Percentiles rank a stretch among this genome's conserved stretches.
These are phyloP conservation scores for Aspergillus haitiensis DNA, from an alignment of 495 filamentous ascomycete genomes.

Conservation along the genomic window DNA sequence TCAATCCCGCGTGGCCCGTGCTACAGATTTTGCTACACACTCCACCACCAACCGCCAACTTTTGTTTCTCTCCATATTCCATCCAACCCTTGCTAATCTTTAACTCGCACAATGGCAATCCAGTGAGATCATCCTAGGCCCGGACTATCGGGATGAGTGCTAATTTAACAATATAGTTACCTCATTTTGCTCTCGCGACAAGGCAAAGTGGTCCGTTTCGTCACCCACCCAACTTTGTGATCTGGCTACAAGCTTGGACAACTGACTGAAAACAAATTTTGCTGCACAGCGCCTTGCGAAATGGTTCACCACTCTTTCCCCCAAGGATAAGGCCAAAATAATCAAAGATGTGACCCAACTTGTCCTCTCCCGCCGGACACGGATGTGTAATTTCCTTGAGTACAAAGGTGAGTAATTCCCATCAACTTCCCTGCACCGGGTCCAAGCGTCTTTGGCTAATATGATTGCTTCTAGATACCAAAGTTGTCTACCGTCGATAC, in stretches of 20 bases:
- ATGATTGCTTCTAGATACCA: constrained; percentile 66
- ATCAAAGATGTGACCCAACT: constrained; percentile 99
- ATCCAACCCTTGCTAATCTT: constrained; percentile 27
- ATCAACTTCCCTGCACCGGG: constrained; percentile 15
- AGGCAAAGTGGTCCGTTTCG: constrained; percentile 86
- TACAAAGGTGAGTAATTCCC: constrained; percentile 74
- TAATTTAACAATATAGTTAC: constrained; percentile 65
- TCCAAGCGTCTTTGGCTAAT: constrained; percentile 9
- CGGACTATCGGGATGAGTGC: constrained; percentile 19
- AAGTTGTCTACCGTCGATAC: constrained; percentile 98
- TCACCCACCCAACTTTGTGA: constrained; percentile 41
- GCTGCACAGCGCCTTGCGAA: constrained; percentile 85
- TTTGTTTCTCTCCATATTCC: constrained; percentile 21
- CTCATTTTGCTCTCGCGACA: constrained; percentile 95
- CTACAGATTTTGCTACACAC: constrained; percentile 34
- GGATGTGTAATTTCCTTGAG: constrained; percentile 99
- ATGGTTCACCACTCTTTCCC: constrained; percentile 98
- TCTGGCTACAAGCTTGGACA: constrained; percentile 30
- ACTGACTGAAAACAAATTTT: constrained; percentile 30
- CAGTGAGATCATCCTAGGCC: constrained; percentile 45
- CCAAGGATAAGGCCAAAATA: constrained; percentile 99
- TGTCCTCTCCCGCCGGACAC: constrained; percentile 88
- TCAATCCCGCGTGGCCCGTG: constrained; percentile 33
- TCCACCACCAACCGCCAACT: constrained; percentile 31
- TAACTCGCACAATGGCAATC: constrained; percentile 55